Evolutionary conservation across 2,329 filamentous ascomycete species (phyloP).

Genomic region (Coniochaeta sp.): DNA sequence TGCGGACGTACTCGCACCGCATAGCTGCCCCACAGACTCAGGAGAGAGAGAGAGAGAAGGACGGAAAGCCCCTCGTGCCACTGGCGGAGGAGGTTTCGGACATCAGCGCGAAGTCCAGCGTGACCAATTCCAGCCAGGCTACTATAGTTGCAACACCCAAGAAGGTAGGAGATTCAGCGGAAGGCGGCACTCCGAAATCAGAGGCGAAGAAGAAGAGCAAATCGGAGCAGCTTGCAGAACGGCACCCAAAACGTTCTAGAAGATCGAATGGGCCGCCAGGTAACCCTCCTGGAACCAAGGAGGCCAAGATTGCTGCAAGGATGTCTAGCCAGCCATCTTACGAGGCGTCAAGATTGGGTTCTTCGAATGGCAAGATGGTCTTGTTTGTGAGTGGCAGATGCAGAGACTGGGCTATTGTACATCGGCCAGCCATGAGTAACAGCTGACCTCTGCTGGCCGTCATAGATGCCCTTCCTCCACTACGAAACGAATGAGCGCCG

Average conservation of each 20-base stretch:
- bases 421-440: background rate
- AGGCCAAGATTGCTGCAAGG: conserved; percentile 15
- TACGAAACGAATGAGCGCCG: conserved; percentile 52
- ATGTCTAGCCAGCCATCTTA: conserved; percentile 14
- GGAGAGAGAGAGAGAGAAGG: conserved; percentile 16
- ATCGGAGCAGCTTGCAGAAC: conserved; percentile 24
- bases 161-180: conserved; percentile 11
- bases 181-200: conserved; percentile 10
- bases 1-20: conserved; percentile 50
- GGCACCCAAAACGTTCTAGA: conserved; percentile 24
- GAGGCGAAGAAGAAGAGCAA: conserved; percentile 27
- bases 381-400: conserved; percentile 23
- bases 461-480: conserved; percentile 58
- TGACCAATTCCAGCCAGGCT: conserved; percentile 5
- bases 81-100: conserved; percentile 20
- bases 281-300: conserved; percentile 24
- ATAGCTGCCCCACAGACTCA: conserved; percentile 28
- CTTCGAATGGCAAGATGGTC: conserved; percentile 20
- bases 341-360: conserved; percentile 19
- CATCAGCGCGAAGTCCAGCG: conserved; percentile 5
- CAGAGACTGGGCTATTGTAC: background rate
- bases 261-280: conserved; percentile 25
- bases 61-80: conserved; percentile 18
- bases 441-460: background rate
- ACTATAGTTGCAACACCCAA: conserved; percentile 10